These are phyloP conservation scores for Scleroderma bovista DNA, from an alignment of 768 basidiomycete genomes.

Conservation along the genomic window DNA sequence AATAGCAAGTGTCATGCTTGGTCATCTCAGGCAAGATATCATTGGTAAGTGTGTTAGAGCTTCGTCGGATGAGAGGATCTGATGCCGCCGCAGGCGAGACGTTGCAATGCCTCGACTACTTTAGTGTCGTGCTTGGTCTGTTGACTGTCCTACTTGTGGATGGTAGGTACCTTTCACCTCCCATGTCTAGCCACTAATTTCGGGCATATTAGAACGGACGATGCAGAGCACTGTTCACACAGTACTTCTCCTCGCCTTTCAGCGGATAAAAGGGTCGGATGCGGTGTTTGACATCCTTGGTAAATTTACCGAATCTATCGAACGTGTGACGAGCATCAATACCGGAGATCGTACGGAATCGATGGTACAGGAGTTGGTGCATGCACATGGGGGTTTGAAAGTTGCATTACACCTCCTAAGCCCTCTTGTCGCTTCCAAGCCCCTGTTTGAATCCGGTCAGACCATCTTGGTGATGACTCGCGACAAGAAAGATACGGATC, in stretches of 20 bases:
- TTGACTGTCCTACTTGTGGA: conserved; percentile 51
- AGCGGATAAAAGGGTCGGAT: conserved; percentile 65
- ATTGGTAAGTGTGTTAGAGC: conserved; percentile 41
- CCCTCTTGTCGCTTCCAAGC: conserved; percentile 71
- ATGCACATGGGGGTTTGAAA: conserved; percentile 78
- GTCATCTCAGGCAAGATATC: conserved; percentile 54
- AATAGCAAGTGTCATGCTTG: conserved; percentile 67
- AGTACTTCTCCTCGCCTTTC: conserved; percentile 71
- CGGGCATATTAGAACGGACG: conserved; percentile 56
- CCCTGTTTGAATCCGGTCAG: conserved; percentile 82
- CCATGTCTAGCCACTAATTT: neutral
- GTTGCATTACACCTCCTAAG: conserved; percentile 73
- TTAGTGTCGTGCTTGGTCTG: conserved; percentile 50
- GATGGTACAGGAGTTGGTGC: conserved; percentile 60
- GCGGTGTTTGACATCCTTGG: conserved; percentile 55
- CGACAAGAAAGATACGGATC: conserved; percentile 74
- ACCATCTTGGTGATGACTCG: conserved; percentile 64
- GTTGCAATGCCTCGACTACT: conserved; percentile 42
- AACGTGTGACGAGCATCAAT: conserved; percentile 41
- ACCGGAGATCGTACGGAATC: conserved; percentile 53
- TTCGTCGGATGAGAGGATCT: conserved; percentile 10
- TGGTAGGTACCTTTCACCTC: conserved; percentile 35
- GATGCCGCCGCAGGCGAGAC: conserved; percentile 30
- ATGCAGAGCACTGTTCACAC: conserved; percentile 74
- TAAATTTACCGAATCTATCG: conserved; percentile 52